Percentiles rank a stretch among this genome's conserved stretches.
phyloP scores from a whole-genome alignment of 176 grass and related monocot species.

The Oryza officinalis region DNA sequence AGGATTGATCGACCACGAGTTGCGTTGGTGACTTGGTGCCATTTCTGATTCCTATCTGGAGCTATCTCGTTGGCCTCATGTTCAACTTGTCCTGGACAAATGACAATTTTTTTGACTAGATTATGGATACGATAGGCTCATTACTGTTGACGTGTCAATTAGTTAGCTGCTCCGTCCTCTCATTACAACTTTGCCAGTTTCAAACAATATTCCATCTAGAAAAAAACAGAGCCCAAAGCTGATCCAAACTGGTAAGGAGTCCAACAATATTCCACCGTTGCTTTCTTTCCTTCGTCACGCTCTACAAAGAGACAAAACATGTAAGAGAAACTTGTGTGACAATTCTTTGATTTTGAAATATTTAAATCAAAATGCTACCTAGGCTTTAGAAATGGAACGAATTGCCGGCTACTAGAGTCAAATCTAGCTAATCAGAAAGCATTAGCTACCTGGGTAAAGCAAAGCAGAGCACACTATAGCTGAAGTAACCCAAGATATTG shows the following conservation, averaged over 20 bases:
- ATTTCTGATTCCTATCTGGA: conserved; percentile 1
- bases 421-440: not conserved
- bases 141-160: not conserved
- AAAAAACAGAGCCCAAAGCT: not conserved
- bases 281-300: conserved; percentile 6
- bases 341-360: not conserved
- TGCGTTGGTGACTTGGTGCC: not conserved
- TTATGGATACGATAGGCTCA: not conserved
- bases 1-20: not conserved
- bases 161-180: not conserved
- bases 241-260: not conserved
- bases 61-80: not conserved
- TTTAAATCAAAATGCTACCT: not conserved
- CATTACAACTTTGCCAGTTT: not conserved
- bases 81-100: not conserved
- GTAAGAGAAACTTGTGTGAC: not conserved
- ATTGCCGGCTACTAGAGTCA: conserved; percentile 26
- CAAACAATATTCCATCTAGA: not conserved
- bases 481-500: not conserved
- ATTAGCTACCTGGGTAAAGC: not conserved
- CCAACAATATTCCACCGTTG: not conserved
- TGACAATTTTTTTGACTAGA: not conserved
- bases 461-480: not conserved
- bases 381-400: not conserved
- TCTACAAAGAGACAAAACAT: conserved; percentile 8